Evolutionary conservation across 768 basidiomycete genomes (phyloP), one percentile per base, ranked within the genome.

Genomic region (Russula vinacea): DNA sequence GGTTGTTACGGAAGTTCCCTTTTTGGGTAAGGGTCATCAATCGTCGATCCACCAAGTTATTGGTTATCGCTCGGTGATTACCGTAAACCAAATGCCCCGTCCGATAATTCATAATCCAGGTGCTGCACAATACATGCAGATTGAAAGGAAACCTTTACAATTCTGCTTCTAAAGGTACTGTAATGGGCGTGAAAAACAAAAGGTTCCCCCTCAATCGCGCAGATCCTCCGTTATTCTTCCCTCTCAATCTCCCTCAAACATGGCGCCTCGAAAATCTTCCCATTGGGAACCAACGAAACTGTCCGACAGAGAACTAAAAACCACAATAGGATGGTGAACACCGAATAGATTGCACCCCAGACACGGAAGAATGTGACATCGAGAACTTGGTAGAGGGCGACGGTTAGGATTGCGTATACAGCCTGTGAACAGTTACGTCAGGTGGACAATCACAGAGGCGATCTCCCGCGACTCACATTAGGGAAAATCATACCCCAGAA

Each of bases 401-500:
- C 78, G 0, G 86, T 88, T 11, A 85, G 76, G 66, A 84, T 84
- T 2, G 86, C 85, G 67, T 86, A 88, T 0, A 88, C 87, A 22
- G 83, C 83, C 82, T 84, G 56, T 26, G 49, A n/a, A 64, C 47
- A n/a, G 57, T 14, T 49, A 56, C 11, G 33, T n/a, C 24, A 51
- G 5, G 19, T 39, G 37, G 14, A 40, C 17, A 33, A 39, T 5
- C 42, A n/a, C 16, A 47, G 10, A 29, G 45, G 47, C 54, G 29
- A 56, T 40, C 7, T 56, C 39, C 56, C 40, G 51, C 35, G n/a
- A 73, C 83, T 47, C 67, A 84, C 88, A 66, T 87, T 88, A 5
- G 88, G 88, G 71, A 89, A 89, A 66, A 89, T 83, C 45, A 86
- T 72, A 10, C 84, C 85, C 88, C 88, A 89, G 68, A 82, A 85